Evolutionary conservation across 2,329 filamentous ascomycete genomes (phyloP), one percentile per base, ranked within the genome.

Genomic region (Aureobasidium mangrovei): DNA sequence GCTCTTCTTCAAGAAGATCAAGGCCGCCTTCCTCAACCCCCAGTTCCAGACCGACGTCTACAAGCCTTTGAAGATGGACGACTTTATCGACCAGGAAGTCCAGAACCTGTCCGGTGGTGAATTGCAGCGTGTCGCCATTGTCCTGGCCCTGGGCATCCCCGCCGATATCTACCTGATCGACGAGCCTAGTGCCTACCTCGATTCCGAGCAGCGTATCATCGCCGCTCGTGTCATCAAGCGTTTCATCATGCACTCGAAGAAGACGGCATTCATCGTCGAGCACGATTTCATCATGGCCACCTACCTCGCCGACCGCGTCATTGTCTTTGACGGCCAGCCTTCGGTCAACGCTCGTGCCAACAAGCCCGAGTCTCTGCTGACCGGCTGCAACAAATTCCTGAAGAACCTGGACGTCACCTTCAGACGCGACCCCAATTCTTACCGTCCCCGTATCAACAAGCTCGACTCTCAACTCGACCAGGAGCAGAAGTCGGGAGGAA

Each of bases 181-280:
- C 68, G 93, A 98, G 76, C 93, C 93, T 44, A 93, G 87, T 62
- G 91, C 91, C 59, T 98, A 98, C 73, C 86, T 98, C 56, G 93
- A 98, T 72, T 97, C 93, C 47, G 93, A 98, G 76, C 93, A 98
- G 76, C 91, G 93, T 86, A 95, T 98, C 68, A 85, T 98, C 64
- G 91, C 91, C 58, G 86, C 91, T 43, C 86, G 91, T 68, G 94
- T 98, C 69, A 98, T 98, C 77, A 98, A 98, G 80, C 86, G 93
- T 62, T 98, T 95, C 80, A 98, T 98, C 74, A 98, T 98, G 93
- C 91, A 98, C 78, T 85, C 90, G 65, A 97, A 97, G 84, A 97
- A 97, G 83, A 98, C 93, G 0, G 93, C 93, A 48, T 98, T 98
- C 71, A 84, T 98, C 63, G 91, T 98, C 70, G 93, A 98, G 83